Percentiles rank a stretch among this genome's conserved stretches.
Conservation (phyloP, 345 rosid genomes). For the Melaleuca quinquenervia region DNA sequence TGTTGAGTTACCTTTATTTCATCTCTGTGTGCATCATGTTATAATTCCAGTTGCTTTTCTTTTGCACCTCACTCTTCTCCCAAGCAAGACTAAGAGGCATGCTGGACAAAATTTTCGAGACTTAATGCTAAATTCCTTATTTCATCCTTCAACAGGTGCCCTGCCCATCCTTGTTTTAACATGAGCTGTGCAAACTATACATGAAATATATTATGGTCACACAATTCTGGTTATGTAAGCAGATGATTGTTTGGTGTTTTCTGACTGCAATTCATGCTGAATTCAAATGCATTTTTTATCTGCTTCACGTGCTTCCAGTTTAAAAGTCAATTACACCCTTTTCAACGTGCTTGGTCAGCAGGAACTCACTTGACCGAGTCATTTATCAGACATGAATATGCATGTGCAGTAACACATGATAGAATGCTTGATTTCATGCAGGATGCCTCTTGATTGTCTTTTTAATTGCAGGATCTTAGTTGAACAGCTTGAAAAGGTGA, state of each 20-base stretch:
- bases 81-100: not conserved
- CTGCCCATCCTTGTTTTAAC: not conserved
- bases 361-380: not conserved
- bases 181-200: not conserved
- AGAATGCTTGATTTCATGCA: not conserved
- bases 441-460: not conserved
- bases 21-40: not conserved
- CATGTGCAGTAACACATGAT: not conserved
- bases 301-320: not conserved
- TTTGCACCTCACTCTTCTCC: not conserved
- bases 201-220: not conserved
- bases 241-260: not conserved
- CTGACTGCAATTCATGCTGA: not conserved
- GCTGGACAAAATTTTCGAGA: not conserved
- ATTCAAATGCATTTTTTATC: not conserved
- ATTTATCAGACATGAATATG: not conserved
- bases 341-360: not conserved
- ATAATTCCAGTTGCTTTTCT: not conserved
- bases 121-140: not conserved
- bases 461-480: constrained; percentile 57
- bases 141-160: not conserved
- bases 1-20: not conserved
- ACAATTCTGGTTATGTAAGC: not conserved
- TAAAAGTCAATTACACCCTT: not conserved
- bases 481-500: constrained; percentile 74